Base-by-base conservation (phyloP, 495 filamentous ascomycete species). In the Penicillium malachiteum region DNA sequence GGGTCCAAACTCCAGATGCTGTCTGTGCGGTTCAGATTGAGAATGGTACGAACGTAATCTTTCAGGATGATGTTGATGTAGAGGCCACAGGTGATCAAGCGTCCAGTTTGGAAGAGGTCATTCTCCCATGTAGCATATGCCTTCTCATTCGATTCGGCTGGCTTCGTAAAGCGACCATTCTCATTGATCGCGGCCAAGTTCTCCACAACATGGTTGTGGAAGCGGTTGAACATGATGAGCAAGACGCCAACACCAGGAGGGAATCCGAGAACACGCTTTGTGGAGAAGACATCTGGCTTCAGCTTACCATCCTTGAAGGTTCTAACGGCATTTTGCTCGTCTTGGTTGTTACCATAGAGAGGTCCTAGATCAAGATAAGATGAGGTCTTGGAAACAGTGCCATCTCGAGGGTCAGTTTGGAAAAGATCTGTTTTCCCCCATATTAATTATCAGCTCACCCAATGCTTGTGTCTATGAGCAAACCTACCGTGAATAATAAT, bases 321-420 rank as follows among this genome's bases (percentile, higher is more conserved):
- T 46, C 92, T 79, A 57, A 96, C 84, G 7, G 71, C 71, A 57
- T 89, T 74, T 64, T 95, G 91, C 67, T 92, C 88, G 2, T 80
- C 73, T 64, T 87, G 79, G 57, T 86, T 90, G 66, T 87, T 92
- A 18, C 92, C 92, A 64, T 96, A 96, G 3, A 96, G 79, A 0
- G 92, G 92, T 2, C 87, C 80, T 11, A 96, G 78, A 57, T 96
- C 92, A 13, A 96, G 75, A 61, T 93, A 96, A 0, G 89, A 92
- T 0, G 90, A 94, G 0, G 89, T 92, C 63, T 84, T 77, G 21
- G 84, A 88, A 47, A 80, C 85, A 49, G 73, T 81, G 30, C 61
- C 67, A 60, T 88, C 78, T 0, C 59, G 55, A 14, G 78, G 81
- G 57, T 84, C 78, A 0, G 85, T 88, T 53, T 84, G 77, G 68